phyloP scores from a whole-genome alignment of 208 protist species.

The Vickermania spadyakhi region DNA sequence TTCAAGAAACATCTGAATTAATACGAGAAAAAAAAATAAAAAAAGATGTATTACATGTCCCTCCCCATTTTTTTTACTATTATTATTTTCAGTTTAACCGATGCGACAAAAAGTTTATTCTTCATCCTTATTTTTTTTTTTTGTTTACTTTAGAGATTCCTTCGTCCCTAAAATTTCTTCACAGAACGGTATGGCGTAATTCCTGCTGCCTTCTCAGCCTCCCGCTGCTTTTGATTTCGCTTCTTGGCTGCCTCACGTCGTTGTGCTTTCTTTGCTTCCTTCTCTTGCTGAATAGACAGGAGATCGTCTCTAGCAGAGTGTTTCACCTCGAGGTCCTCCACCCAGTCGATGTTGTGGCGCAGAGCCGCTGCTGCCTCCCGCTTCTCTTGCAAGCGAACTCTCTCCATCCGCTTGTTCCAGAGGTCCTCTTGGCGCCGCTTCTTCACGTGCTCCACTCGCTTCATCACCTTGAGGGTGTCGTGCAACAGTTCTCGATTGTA shows the following conservation, averaged over 20 bases:
- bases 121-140: not conserved
- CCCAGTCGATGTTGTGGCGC: constrained; percentile 92
- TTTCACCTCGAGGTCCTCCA: constrained; percentile 81
- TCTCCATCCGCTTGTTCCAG: constrained; percentile 89
- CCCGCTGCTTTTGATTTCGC: constrained; percentile 44
- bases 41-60: not conserved
- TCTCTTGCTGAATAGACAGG: constrained; percentile 60
- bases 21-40: too few relatives aligned
- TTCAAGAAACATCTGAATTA: too few relatives aligned
- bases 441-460: constrained; percentile 95
- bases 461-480: constrained; percentile 96
- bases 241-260: constrained; percentile 69
- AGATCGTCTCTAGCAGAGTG: constrained; percentile 74
- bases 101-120: too few relatives aligned
- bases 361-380: constrained; percentile 78
- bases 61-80: too few relatives aligned
- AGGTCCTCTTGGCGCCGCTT: constrained; percentile 88
- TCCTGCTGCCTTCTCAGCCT: constrained; percentile 53
- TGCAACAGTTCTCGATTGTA: constrained; percentile 98
- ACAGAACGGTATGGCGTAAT: constrained; percentile 29
- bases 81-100: too few relatives aligned
- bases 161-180: constrained; percentile 41
- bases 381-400: constrained; percentile 57
- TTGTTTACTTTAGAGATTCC: not conserved
- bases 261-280: constrained; percentile 61